phyloP scores from a whole-genome alignment of 2,329 filamentous ascomycete genomes.

The Taxawa tesnikishii region DNA sequence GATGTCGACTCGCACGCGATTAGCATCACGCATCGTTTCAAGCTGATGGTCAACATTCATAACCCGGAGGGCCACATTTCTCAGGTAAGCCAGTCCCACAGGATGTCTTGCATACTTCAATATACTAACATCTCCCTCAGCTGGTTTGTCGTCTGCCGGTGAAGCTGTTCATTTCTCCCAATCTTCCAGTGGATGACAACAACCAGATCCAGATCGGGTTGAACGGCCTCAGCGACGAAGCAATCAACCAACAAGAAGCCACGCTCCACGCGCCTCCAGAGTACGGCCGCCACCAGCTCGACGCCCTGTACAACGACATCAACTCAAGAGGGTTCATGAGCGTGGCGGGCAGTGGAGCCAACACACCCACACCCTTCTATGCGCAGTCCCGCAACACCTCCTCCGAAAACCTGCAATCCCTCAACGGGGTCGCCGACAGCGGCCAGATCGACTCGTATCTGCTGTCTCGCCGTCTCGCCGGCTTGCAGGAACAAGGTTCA shows the following conservation, averaged over 20 bases:
- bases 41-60: slow-evolving; percentile 78
- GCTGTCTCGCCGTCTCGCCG: slow-evolving; percentile 56
- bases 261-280: slow-evolving; percentile 70
- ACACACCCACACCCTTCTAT: slow-evolving; percentile 76
- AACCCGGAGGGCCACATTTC: slow-evolving; percentile 93
- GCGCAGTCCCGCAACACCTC: slow-evolving; percentile 62
- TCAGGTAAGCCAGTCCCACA: slow-evolving; percentile 35
- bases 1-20: slow-evolving; percentile 82
- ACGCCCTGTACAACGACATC: slow-evolving; percentile 81
- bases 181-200: slow-evolving; percentile 76
- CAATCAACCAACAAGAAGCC: slow-evolving; percentile 39
- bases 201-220: slow-evolving; percentile 59
- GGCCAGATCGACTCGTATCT: slow-evolving; percentile 42
- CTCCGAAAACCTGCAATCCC: slow-evolving; percentile 60
- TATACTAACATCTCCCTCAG: slow-evolving; percentile 56
- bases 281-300: slow-evolving; percentile 81
- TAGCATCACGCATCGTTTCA: slow-evolving; percentile 85
- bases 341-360: slow-evolving; percentile 37
- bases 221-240: slow-evolving; percentile 22
- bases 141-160: slow-evolving; percentile 82
- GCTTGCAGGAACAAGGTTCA: slow-evolving; percentile 33
- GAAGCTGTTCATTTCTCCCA: slow-evolving; percentile 90
- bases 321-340: slow-evolving; percentile 66
- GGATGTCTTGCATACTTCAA: no score
- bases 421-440: slow-evolving; percentile 36